Evolutionary conservation across 306 rosid species (phyloP), one percentile per base, ranked within the genome.

Genomic region (Quercus dentata): DNA sequence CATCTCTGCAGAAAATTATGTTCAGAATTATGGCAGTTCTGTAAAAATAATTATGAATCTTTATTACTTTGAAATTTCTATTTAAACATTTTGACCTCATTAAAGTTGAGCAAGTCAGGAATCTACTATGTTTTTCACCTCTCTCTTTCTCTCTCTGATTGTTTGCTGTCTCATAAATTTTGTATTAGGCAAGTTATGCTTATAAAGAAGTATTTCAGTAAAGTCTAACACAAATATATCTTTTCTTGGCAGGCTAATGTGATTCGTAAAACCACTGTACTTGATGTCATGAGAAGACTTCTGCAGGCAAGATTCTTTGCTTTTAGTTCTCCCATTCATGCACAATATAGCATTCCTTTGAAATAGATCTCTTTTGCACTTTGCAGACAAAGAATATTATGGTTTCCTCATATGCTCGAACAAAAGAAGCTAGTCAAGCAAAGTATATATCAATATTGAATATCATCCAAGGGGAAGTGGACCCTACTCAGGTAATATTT

Each of bases 381-480:
- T 84, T 74, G 76, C 89, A 95, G 99, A 92, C 99, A 65, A 95
- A 95, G 87, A 95, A 95, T 86, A 90, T 95, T 75, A 95, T 95
- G 99, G 99, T 95, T 72, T 95, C 99, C 74, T 93, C 98, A 1
- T 95, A 95, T 88, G 99, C 99, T 80, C 90, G 98, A 71, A 95
- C 96, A 58, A 95, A 95, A 89, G 99, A 95, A 79, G 99, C 99
- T 61, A 95, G 99, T 88, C 98, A 93, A 86, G 99, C 99, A 4
- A 95, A 95, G 87, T 95, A 95, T 79, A 93, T 95, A 89, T 95
- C 99, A 62, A 95, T 95, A 81, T 88, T 95, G 87, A 95, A 95
- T 84, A 95, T 95, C 82, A 95, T 95, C 70, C 99, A 95, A 85
- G 99, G 99, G 83, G 99, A 95, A 89, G 98, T 95, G 74, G 99